A percentile compares a stretch with the other conserved stretches of the same genome.
These are phyloP conservation scores for Chloris gayana DNA, from an alignment of 176 grass and related monocot genomes.

Conservation along the genomic window DNA sequence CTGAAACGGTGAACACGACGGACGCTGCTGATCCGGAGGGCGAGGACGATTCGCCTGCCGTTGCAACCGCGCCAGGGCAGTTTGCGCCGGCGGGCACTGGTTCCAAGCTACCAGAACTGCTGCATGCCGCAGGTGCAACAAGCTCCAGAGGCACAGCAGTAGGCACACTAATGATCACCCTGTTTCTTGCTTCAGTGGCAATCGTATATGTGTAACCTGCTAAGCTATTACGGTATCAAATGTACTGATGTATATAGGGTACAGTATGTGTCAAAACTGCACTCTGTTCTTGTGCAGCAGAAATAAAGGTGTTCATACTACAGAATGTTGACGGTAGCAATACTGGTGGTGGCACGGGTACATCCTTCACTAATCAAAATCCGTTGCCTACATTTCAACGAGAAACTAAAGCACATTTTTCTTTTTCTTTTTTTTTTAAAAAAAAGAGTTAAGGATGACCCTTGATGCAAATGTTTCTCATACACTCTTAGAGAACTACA, in stretches of 20 bases:
- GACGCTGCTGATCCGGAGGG: slow-evolving; percentile 18
- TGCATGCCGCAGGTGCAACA: slow-evolving; percentile 26
- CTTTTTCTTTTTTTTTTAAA: no score
- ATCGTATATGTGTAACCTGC: slow-evolving; percentile 18
- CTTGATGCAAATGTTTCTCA: background rate
- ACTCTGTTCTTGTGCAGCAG: background rate
- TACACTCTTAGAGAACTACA: background rate
- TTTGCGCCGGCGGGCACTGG: background rate
- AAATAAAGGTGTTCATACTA: slow-evolving; percentile 22
- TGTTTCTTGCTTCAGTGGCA: slow-evolving; percentile 40
- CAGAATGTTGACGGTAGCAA: background rate
- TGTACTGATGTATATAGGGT: slow-evolving; percentile 35
- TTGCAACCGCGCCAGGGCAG: background rate
- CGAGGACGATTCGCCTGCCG: background rate
- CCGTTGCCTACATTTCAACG: background rate
- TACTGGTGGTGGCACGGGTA: background rate
- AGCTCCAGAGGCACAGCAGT: slow-evolving; percentile 24
- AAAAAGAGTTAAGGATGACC: background rate
- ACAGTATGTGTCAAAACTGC: slow-evolving; percentile 23
- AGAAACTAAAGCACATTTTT: background rate
- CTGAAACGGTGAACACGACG: background rate
- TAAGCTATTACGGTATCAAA: background rate
- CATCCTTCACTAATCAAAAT: background rate
- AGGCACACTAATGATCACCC: slow-evolving; percentile 19
- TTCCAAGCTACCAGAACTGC: slow-evolving; percentile 48